A percentile compares a stretch with the other conserved stretches of the same genome.
Evolutionary conservation across 2,329 filamentous ascomycete species (phyloP).

Genomic region (Colletotrichum camelliae): DNA sequence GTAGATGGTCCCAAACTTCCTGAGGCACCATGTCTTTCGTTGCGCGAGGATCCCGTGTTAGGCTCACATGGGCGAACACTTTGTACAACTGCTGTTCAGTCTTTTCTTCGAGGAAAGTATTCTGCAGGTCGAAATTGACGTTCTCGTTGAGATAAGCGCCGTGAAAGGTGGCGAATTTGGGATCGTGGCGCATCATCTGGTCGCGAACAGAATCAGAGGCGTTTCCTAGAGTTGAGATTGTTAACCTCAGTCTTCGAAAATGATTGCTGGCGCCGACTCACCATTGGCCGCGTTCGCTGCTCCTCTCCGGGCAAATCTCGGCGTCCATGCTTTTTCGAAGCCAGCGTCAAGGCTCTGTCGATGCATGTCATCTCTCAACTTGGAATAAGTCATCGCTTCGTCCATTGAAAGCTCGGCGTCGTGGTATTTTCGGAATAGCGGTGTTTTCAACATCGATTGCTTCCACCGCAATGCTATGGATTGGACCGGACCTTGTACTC

Average conservation of each 20-base stretch:
- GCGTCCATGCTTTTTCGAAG: constrained; percentile 23
- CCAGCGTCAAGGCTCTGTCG: constrained; percentile 28
- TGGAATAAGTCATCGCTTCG: constrained; percentile 28
- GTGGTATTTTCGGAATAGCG: constrained; percentile 26
- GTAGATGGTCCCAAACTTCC: constrained; percentile 29
- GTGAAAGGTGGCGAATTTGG: constrained; percentile 30
- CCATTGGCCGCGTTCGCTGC: constrained; percentile 27
- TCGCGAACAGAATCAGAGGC: constrained; percentile 29
- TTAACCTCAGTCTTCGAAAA: not conserved
- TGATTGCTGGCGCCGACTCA: constrained; percentile 15
- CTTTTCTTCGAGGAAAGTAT: constrained; percentile 29
- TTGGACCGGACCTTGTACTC: constrained; percentile 18
- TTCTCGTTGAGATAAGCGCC: constrained; percentile 33
- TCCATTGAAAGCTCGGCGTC: constrained; percentile 14
- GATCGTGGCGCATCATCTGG: constrained; percentile 34
- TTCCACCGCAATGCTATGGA: constrained; percentile 30
- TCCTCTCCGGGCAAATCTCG: constrained; percentile 23
- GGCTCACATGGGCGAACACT: constrained; percentile 29
- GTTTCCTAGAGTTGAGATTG: constrained; percentile 21
- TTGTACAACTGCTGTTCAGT: constrained; percentile 25
- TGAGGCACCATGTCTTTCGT: constrained; percentile 33
- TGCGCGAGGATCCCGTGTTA: constrained; percentile 31
- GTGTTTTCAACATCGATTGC: constrained; percentile 29
- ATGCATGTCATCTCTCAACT: constrained; percentile 30
- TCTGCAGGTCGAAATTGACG: constrained; percentile 32